phyloP scores from a whole-genome alignment of 2,329 filamentous ascomycete genomes.

The Plectosphaerella sp. region DNA sequence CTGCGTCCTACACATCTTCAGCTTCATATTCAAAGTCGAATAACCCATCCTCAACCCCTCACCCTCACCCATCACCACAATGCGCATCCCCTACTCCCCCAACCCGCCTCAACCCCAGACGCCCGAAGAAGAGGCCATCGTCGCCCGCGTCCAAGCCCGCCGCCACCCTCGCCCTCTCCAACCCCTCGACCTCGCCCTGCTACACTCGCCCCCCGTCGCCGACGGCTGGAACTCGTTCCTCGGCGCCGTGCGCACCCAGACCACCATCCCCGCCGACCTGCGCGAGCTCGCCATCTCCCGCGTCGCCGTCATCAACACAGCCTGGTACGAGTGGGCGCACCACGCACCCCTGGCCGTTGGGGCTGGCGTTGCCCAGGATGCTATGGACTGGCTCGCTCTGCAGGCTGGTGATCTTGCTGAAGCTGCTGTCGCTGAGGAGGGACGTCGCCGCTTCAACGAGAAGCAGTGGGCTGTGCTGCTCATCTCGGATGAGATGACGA shows the following conservation, averaged over 20 bases:
- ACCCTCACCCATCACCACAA: conserved; percentile 27
- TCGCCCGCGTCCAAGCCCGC: conserved; percentile 59
- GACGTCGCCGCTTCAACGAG: conserved; percentile 34
- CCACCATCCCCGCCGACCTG: conserved; percentile 46
- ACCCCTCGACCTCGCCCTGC: conserved; percentile 68
- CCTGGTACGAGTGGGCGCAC: conserved; percentile 82
- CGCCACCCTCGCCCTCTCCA: conserved; percentile 67
- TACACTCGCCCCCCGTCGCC: conserved; percentile 70
- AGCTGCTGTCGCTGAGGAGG: conserved; percentile 15
- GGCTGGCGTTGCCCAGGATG: conserved; percentile 51
- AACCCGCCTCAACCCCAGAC: conserved; percentile 42
- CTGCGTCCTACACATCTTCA: background rate
- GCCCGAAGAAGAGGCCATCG: conserved; percentile 50
- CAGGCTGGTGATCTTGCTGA: conserved; percentile 12
- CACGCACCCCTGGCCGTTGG: conserved; percentile 65
- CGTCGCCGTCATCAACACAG: conserved; percentile 73
- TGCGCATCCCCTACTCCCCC: conserved; percentile 65
- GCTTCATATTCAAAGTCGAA: background rate
- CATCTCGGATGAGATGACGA: conserved; percentile 83
- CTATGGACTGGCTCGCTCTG: conserved; percentile 39
- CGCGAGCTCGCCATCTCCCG: conserved; percentile 78
- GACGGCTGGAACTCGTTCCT: conserved; percentile 73
- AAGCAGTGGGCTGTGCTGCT: conserved; percentile 64
- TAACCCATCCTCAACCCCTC: background rate
- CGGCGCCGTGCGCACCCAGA: conserved; percentile 55